Evolutionary conservation across 2,329 filamentous ascomycete species (phyloP), one percentile per base, ranked within the genome.

Genomic region (Ilyonectria sp.): DNA sequence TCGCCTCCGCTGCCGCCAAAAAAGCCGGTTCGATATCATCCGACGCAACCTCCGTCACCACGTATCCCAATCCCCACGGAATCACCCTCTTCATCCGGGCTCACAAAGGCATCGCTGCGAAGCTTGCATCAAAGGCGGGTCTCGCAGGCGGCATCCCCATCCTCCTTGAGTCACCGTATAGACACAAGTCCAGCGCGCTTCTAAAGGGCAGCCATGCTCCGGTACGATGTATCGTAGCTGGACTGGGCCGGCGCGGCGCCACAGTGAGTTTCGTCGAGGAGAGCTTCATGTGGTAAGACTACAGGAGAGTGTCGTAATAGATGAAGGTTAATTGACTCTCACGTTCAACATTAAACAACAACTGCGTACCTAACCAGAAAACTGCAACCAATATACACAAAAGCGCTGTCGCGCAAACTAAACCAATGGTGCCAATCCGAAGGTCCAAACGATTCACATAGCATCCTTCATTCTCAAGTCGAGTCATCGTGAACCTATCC

Each of bases 101-200:
- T 6, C 47, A 47, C 47, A 31, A 11, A 17, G 49, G 50, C 40
- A 33, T 56, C 17, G 40, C 52, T 19, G 8, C 49, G 26, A 55
- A 40, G 9, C 60, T 55, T 19, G n/a, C 29, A 0, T 37, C 37
- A 15, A 37, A 31, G 3, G 35, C 19, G 10, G 21, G 15, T 7
- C n/a, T 43, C n/a, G 17, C 37, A 9, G 37, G 8, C 17, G 60
- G 60, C 26, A 62, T 62, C 19, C 60, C 60, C 9, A 21, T 62
- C 9, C 52, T 62, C 29, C 52, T 62, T 4, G 58, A 66, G 23
- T 58, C 35, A 2, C 57, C 63, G n/a, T 66, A 66, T 26, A 53
- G 58, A 2, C n/a, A 40, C n/a, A 23, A 54, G 31, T 44, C 59
- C 8, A 33, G 11, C 29, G 29, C 26, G 4, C n/a, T 59, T n/a